Conservation (phyloP, 495 filamentous ascomycete species). For the Penicillium fimorum region DNA sequence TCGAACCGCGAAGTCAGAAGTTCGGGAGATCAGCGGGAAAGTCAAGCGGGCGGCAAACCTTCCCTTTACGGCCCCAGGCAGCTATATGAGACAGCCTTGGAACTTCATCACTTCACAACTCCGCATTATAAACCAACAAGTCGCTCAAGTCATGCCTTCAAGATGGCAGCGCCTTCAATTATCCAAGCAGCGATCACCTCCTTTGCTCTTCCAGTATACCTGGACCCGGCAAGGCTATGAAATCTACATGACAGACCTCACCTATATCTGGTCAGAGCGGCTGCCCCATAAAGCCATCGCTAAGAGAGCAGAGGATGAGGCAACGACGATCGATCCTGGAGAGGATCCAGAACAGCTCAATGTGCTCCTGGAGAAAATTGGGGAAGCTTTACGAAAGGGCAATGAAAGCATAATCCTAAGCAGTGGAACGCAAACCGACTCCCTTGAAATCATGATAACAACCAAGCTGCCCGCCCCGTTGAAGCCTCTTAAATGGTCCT, state of each 20-base stretch:
- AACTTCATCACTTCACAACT: neutral
- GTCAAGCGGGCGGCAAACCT: constrained; percentile 33
- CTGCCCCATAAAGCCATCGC: constrained; percentile 63
- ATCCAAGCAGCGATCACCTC: constrained; percentile 32
- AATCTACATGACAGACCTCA: constrained; percentile 79
- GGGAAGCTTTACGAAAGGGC: constrained; percentile 54
- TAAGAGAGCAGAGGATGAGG: constrained; percentile 59
- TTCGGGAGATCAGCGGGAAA: constrained; percentile 27
- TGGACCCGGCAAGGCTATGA: constrained; percentile 60
- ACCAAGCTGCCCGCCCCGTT: constrained; percentile 66
- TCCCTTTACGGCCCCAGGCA: constrained; percentile 22
- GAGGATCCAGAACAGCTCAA: constrained; percentile 69
- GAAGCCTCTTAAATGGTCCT: constrained; percentile 65
- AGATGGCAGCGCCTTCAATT: constrained; percentile 40
- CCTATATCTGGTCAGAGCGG: constrained; percentile 77
- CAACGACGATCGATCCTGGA: constrained; percentile 81
- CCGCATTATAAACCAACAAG: neutral
- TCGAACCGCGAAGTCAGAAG: constrained; percentile 16
- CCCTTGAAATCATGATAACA: constrained; percentile 57
- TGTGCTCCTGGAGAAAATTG: constrained; percentile 71
- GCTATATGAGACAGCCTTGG: constrained; percentile 9
- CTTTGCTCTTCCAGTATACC: constrained; percentile 54
- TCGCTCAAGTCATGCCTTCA: constrained; percentile 32
- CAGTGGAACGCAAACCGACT: constrained; percentile 22
- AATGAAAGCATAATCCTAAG: constrained; percentile 36